Evolutionary conservation across 495 filamentous ascomycete species (phyloP).

Genomic region (Penicillium samsonianum): DNA sequence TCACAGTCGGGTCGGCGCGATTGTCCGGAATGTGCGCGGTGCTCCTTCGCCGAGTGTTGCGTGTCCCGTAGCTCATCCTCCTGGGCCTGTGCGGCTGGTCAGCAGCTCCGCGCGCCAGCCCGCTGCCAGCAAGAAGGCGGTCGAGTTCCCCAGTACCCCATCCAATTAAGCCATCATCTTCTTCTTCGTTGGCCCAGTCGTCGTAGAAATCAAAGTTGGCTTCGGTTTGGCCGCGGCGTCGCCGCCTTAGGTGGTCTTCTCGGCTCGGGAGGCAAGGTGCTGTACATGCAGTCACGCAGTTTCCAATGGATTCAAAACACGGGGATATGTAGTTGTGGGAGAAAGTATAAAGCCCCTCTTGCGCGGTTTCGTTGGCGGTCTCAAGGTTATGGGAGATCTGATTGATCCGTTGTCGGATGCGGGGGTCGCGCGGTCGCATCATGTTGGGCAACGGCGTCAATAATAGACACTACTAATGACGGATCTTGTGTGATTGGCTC

Average conservation of each 20-base stretch:
- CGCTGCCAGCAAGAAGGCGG: constrained; percentile 76
- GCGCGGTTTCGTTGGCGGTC: constrained; percentile 86
- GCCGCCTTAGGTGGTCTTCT: constrained; percentile 71
- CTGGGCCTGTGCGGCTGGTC: constrained; percentile 73
- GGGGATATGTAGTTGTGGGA: constrained; percentile 81
- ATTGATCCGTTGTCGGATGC: constrained; percentile 90
- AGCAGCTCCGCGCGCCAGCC: constrained; percentile 46
- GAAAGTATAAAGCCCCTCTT: constrained; percentile 85
- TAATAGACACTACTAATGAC: neutral
- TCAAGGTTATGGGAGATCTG: constrained; percentile 91
- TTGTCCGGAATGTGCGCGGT: constrained; percentile 59
- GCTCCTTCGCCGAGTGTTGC: constrained; percentile 64
- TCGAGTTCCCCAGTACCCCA: constrained; percentile 88
- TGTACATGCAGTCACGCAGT: constrained; percentile 68
- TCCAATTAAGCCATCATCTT: constrained; percentile 62
- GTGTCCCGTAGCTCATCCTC: constrained; percentile 87
- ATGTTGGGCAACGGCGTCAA: constrained; percentile 25
- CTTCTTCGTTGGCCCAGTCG: constrained; percentile 85
- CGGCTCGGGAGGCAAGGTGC: constrained; percentile 70
- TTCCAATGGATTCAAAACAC: constrained; percentile 67
- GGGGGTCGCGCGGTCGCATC: constrained; percentile 81
- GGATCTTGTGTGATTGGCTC: constrained; percentile 10
- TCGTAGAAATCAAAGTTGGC: constrained; percentile 97
- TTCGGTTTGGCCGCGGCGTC: constrained; percentile 69
- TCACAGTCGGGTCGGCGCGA: constrained; percentile 79